These are phyloP conservation scores for Leccinum broughii DNA, from an alignment of 768 basidiomycete species.

Conservation along the genomic window DNA sequence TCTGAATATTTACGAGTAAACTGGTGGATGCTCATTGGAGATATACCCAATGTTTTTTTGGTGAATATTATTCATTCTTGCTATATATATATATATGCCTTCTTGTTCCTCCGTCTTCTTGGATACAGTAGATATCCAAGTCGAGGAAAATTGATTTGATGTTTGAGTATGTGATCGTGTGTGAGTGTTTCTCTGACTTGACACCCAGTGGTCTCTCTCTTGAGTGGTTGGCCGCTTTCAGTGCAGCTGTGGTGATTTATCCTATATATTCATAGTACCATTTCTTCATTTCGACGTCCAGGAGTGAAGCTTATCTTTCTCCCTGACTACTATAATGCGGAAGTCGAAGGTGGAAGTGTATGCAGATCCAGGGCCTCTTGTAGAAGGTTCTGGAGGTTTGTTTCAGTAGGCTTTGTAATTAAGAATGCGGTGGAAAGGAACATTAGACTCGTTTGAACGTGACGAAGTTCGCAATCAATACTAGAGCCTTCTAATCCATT, in stretches of 20 bases:
- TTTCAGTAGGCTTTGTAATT: too few relatives aligned
- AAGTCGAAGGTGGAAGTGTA: too few relatives aligned
- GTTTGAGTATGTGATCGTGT: not conserved
- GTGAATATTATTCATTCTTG: too few relatives aligned
- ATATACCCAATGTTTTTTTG: not conserved
- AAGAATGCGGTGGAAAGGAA: too few relatives aligned
- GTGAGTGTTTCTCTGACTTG: too few relatives aligned
- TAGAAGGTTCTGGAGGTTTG: not conserved
- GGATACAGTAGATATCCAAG: not conserved
- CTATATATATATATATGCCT: not conserved
- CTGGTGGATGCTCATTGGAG: too few relatives aligned
- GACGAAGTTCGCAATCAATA: too few relatives aligned
- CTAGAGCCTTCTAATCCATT: too few relatives aligned
- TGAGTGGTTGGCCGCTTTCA: not conserved
- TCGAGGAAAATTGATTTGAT: not conserved
- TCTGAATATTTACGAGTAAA: constrained; percentile 22
- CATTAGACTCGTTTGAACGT: too few relatives aligned
- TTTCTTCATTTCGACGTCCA: not conserved
- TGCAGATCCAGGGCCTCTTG: not conserved
- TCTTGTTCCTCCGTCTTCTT: not conserved
- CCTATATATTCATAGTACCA: not conserved
- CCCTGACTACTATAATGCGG: too few relatives aligned
- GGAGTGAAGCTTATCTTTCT: too few relatives aligned
- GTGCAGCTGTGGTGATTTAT: not conserved
- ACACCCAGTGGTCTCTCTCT: not conserved